Evolutionary conservation across 2,329 filamentous ascomycete genomes (phyloP), one percentile per base, ranked within the genome.

Genomic region (Diatrype stigma): DNA sequence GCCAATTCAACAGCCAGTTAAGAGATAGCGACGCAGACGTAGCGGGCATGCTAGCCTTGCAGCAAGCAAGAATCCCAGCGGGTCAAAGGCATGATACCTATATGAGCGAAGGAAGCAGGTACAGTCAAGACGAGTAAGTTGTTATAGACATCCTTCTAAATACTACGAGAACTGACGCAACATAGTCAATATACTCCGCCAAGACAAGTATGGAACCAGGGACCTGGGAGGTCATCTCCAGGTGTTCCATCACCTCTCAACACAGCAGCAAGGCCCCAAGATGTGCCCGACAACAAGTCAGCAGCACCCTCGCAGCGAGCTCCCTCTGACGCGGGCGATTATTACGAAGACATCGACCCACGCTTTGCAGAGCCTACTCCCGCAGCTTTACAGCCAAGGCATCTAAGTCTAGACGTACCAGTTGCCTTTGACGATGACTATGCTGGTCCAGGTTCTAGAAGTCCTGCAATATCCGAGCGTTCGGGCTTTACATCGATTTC

Each of bases 311-410:
- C 62, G 38, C 65, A 63, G 47, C 60, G 59, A 7, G 65, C 59
- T 19, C 55, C 60, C 16, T 49, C 52, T 14, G 55, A 55, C 46
- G 52, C 55, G 54, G 67, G 57, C 46, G 72, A 80, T 55, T 97
- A 97, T 71, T 96, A 95, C 65, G 94, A 97, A 76, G 93, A 97
- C 67, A 84, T 96, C 12, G 91, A 96, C 58, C 91, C 93, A 42
- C 88, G 85, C 51, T 97, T 96, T 63, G 87, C 84, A 32, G 79
- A 82, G 51, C 68, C 63, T 42, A 45, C 50, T 52, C 54, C 55
- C 34, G 59, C 49, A 49, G 52, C 46, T 48, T 60, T 48, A 37
- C 34, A 14, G 34, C 34, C 34, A 6, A 7, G 4, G 48, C 60
- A 60, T 50, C 45, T 58, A 48, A 56, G 61, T 42, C 60, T 64